These are phyloP conservation scores for Barnettozyma hawaiiensis DNA, from an alignment of 1,139 yeast species.

Conservation along the genomic window DNA sequence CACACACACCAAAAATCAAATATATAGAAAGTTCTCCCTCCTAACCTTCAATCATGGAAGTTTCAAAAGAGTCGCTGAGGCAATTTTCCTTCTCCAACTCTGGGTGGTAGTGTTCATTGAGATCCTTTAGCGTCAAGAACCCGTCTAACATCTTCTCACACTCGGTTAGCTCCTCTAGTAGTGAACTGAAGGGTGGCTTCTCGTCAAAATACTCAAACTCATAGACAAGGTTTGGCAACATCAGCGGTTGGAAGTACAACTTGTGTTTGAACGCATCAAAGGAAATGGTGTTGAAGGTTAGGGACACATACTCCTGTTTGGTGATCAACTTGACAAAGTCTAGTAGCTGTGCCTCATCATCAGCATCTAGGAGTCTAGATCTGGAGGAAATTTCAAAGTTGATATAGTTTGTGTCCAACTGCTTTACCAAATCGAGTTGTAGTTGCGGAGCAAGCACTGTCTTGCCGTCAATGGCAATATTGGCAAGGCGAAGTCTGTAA, in stretches of 20 bases:
- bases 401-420: conserved; percentile 20
- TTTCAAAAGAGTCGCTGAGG: conserved; percentile 6
- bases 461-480: conserved; percentile 14
- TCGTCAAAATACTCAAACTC: conserved; percentile 4
- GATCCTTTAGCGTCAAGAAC: conserved; percentile 5
- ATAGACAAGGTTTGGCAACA: conserved; percentile 6
- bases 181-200: neutral
- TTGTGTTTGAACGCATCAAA: conserved; percentile 3
- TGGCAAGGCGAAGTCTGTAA: conserved; percentile 19
- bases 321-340: conserved; percentile 20
- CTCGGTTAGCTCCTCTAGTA: conserved; percentile 3
- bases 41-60: conserved; percentile 6
- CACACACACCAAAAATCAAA: neutral
- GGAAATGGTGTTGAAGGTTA: conserved; percentile 5
- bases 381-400: conserved; percentile 14
- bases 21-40: neutral
- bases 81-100: conserved; percentile 1
- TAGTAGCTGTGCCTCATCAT: conserved; percentile 8
- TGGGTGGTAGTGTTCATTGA: conserved; percentile 1
- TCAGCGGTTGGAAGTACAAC: conserved; percentile 5
- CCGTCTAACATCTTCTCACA: conserved; percentile 6
- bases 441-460: conserved; percentile 1
- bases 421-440: conserved; percentile 13
- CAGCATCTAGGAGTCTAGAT: conserved; percentile 7
- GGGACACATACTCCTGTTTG: conserved; percentile 19